Conservation (phyloP, 1,284 basidiomycete genomes). For the Melampsora larici-populina region DNA sequence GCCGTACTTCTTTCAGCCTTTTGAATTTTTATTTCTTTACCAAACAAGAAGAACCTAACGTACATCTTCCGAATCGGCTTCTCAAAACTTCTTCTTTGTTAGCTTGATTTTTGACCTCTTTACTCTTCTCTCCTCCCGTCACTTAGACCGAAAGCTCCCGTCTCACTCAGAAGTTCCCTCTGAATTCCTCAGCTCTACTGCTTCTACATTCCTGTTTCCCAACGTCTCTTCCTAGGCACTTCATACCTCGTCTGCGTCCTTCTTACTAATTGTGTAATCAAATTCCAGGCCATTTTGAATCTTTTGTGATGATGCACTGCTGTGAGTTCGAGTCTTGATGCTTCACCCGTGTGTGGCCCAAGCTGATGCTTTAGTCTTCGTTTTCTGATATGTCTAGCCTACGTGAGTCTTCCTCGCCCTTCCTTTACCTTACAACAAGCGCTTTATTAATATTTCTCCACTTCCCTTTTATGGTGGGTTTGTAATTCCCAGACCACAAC, state of each 20-base stretch:
- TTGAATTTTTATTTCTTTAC: neutral
- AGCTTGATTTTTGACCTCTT: conserved; percentile 8
- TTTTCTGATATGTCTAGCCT: conserved; percentile 43
- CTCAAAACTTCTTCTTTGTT: conserved; percentile 16
- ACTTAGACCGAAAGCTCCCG: conserved; percentile 35
- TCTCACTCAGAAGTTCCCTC: conserved; percentile 39
- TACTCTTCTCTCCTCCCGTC: conserved; percentile 5
- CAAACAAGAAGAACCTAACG: conserved; percentile 29
- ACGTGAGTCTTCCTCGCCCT: conserved; percentile 42
- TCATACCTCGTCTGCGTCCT: conserved; percentile 43
- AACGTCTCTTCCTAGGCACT: conserved; percentile 37
- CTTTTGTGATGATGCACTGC: conserved; percentile 39
- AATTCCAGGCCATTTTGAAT: conserved; percentile 26
- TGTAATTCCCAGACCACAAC: conserved; percentile 20
- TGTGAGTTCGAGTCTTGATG: conserved; percentile 32
- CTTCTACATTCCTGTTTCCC: conserved; percentile 33
- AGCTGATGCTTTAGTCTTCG: conserved; percentile 41
- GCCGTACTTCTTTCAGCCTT: neutral
- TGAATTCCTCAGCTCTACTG: conserved; percentile 41
- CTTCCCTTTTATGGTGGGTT: conserved; percentile 7
- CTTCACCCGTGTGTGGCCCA: conserved; percentile 19
- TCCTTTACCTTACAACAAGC: conserved; percentile 12
- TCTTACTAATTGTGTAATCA: conserved; percentile 43
- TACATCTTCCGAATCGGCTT: conserved; percentile 37
- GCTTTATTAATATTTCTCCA: conserved; percentile 20